Evolutionary conservation across 202 grass and related monocot species (phyloP).

Genomic region (Eragrostis tef): DNA sequence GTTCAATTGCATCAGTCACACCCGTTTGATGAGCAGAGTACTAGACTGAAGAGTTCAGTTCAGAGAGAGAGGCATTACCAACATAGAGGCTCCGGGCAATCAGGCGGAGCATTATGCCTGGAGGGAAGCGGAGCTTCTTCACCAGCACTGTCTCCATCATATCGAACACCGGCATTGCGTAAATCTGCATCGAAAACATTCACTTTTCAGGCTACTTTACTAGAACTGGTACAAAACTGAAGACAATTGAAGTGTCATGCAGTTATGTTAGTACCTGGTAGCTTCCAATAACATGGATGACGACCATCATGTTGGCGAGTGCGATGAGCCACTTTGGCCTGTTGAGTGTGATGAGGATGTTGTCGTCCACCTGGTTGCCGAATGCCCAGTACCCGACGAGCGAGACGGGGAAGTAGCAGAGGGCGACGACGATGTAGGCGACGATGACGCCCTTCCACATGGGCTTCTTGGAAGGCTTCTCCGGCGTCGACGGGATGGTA

Average conservation of each 20-base stretch:
- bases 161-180: constrained; percentile 86
- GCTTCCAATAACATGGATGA: constrained; percentile 84
- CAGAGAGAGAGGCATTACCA: constrained; percentile 49
- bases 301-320: constrained; percentile 85
- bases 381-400: constrained; percentile 82
- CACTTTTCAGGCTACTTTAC: background rate
- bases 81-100: constrained; percentile 68
- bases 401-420: constrained; percentile 93
- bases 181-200: constrained; percentile 52
- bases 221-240: background rate
- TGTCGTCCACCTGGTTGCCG: constrained; percentile 52
- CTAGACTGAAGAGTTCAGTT: constrained; percentile 19
- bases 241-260: background rate
- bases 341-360: constrained; percentile 68
- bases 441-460: constrained; percentile 94
- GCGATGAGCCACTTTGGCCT: constrained; percentile 85
- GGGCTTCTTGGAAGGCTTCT: constrained; percentile 81
- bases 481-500: constrained; percentile 83
- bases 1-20: constrained; percentile 25
- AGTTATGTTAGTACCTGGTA: constrained; percentile 21
- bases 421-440: constrained; percentile 73
- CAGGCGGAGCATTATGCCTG: constrained; percentile 67
- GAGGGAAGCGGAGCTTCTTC: constrained; percentile 65
- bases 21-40: background rate
- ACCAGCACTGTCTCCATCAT: constrained; percentile 88